A percentile compares a stretch with the other conserved stretches of the same genome.
phyloP scores from a whole-genome alignment of 495 filamentous ascomycete genomes.

The Achaetomiella virescens region DNA sequence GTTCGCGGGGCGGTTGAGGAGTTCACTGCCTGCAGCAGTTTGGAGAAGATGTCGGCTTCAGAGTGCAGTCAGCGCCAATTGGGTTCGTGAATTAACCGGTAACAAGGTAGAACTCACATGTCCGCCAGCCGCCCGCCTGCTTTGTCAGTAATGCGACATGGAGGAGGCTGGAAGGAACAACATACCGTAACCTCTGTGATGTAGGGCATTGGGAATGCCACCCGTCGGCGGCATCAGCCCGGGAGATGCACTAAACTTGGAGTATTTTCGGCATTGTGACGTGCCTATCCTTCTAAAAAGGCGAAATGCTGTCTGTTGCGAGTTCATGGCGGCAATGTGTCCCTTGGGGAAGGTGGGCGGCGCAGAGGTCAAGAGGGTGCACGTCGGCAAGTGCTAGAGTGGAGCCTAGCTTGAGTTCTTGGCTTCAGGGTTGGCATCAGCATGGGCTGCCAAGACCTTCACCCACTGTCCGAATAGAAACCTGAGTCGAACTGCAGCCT shows the following conservation, averaged over 20 bases:
- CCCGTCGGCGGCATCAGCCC: slow-evolving; percentile 38
- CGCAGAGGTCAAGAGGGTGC: no score
- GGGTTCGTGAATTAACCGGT: slow-evolving; percentile 10
- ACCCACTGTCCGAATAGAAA: no score
- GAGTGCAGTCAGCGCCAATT: slow-evolving; percentile 17
- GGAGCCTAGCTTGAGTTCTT: no score
- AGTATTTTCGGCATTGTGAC: slow-evolving; percentile 33
- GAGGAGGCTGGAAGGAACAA: slow-evolving; percentile 10
- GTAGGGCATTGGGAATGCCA: slow-evolving; percentile 63
- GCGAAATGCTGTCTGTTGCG: slow-evolving; percentile 29
- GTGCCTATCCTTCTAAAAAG: slow-evolving; percentile 24
- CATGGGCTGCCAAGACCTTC: no score
- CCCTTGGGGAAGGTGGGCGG: neutral
- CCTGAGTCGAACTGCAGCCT: no score
- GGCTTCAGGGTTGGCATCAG: no score
- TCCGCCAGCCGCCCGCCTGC: slow-evolving; percentile 85
- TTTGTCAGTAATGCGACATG: slow-evolving; percentile 35
- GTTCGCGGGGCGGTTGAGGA: neutral
- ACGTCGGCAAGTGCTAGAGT: no score
- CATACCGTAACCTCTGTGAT: slow-evolving; percentile 79
- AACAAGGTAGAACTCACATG: slow-evolving; percentile 57
- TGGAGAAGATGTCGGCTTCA: slow-evolving; percentile 77
- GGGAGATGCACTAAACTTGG: slow-evolving; percentile 26
- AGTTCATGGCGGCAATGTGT: slow-evolving; percentile 23
- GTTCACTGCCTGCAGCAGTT: slow-evolving; percentile 56